Base-by-base conservation (phyloP, 495 filamentous ascomycete genomes). In the Neurospora sp. region DNA sequence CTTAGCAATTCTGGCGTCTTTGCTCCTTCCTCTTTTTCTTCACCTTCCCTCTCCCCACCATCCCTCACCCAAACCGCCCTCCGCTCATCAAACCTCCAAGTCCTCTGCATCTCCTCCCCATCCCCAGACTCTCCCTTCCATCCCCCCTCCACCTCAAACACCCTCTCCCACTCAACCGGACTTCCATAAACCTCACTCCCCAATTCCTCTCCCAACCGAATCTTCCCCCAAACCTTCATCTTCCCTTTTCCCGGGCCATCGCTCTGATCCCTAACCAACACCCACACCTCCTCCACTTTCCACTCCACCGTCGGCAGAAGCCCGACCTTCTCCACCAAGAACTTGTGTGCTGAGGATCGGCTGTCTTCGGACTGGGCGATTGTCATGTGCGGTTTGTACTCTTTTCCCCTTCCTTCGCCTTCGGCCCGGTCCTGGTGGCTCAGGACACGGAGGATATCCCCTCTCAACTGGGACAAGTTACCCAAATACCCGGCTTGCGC, bases 351-450 rank as follows among this genome's bases (percentile, higher is more conserved):
- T 3, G 78, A 73, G 0, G 76, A 74, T n/a, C 71, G 27, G 8
- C 77, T 40, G 20, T 83, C 82, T 42, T 85, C 82, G 8, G 80
- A 87, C 71, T 90, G 88, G 1, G 84, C 89, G 69, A 90, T 72
- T 1, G 86, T 89, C 78, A 90, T 74, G 75, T 90, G 87, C 78
- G 83, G 80, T 59, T 77, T 78, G 66, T 76, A 81, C 20, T 66
- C 41, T 27, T n/a, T 44, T 0, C 3, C 31, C 31, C 31, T 31
- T 31, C 42, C 42, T n/a, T n/a, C 18, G 42, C 8, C 42, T n/a
- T 27, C 54, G 3, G 9, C 31, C 2, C 70, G 35, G 2, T 74
- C 27, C 2, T 71, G 37, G 2, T 74, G 76, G 4, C 79, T 77
- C 16, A 85, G 59, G 1, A 76, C 75, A 2, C 8, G 23, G 8